Evolutionary conservation across 1,284 basidiomycete species (phyloP), one percentile per base, ranked within the genome.

Genomic region (Chalciporus sp.): DNA sequence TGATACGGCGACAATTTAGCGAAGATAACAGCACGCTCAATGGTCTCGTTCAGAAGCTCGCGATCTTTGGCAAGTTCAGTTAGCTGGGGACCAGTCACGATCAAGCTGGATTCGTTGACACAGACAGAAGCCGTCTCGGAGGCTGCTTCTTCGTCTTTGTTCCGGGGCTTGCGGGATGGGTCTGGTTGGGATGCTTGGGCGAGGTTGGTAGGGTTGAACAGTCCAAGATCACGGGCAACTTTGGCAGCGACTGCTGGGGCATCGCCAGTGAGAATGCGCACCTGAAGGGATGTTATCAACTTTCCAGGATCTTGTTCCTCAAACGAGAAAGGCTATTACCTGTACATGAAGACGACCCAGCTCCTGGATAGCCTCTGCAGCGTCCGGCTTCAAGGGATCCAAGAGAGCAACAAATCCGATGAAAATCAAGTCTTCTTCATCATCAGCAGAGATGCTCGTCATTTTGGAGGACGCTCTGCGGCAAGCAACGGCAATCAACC

Each of bases 1-100:
- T 68, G 67, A 39, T 68, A 72, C 16, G 67, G 67, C 9, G 67
- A 71, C 41, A 68, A 47, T 50, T 70, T 68, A 3, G 67, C 67
- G 26, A 68, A 68, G 41, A 68, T 68, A 17, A 68, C 48, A n/a
- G 65, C 64, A 23, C 70, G 70, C 6, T 72, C 69, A 12, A 68
- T 61, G 2, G 69, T 63, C 42, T 72, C 67, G 1, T 58, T 59
- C 10, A 63, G 44, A 29, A 65, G 59, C 7, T 69, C 60, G 2
- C 28, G 45, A 17, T 72, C 70, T 51, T 68, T 70, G 5, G 66
- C 57, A 42, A 68, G 70, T 31, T 66, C 67, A 7, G 55, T 37
- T 12, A 68, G 67, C 23, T 69, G 67, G 52, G 67, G 52, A 37
- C 67, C 67, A 1, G 67, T 68, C 20, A 71, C 62, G 10, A 72